Evolutionary conservation across 495 filamentous ascomycete species (phyloP), one percentile per base, ranked within the genome.

Genomic region (Neurospora sp.): DNA sequence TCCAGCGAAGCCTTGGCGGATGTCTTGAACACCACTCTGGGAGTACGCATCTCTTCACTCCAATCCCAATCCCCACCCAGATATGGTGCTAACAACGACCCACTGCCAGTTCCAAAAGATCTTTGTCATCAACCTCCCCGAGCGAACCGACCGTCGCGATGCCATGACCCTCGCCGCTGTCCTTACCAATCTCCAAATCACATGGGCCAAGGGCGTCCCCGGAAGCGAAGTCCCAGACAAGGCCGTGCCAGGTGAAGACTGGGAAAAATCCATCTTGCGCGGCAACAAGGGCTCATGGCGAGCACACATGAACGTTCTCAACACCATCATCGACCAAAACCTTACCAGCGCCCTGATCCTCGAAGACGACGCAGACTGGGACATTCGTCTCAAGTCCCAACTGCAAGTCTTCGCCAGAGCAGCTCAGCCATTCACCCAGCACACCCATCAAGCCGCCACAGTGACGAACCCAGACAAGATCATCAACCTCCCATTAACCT

Each of bases 141-240:
- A 84, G 27, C 84, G 90, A 22, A 85, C 86, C 9, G 90, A 92
- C 74, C 88, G 89, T 39, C 87, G 88, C 31, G 89, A 92, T 83
- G 87, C 84, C 10, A 82, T 91, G 69, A 79, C 81, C 3, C 78
- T 90, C 3, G 83, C 86, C 2, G 85, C 89, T 4, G 85, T 84
- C 1, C 75, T 88, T 2, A 85, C 81, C 12, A 84, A 84, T 12
- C 79, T 92, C 27, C 81, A 82, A 6, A 78, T 90, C 3, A 86
- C 87, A 1, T 89, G 86, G 78, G 78, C 91, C 16, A 81, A 87
- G 45, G 90, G 88, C 0, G 81, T 88, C 0, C 68, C 76, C 9
- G 86, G 87, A 1, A 76, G 78, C 9, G 77, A 83, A 4, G 76
- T 89, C 0, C 44, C 70, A 3, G 82, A 84, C 68, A 81, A 78